These are phyloP conservation scores for Pseudohyphozyma bogoriensis DNA, from an alignment of 768 basidiomycete species.

Conservation along the genomic window DNA sequence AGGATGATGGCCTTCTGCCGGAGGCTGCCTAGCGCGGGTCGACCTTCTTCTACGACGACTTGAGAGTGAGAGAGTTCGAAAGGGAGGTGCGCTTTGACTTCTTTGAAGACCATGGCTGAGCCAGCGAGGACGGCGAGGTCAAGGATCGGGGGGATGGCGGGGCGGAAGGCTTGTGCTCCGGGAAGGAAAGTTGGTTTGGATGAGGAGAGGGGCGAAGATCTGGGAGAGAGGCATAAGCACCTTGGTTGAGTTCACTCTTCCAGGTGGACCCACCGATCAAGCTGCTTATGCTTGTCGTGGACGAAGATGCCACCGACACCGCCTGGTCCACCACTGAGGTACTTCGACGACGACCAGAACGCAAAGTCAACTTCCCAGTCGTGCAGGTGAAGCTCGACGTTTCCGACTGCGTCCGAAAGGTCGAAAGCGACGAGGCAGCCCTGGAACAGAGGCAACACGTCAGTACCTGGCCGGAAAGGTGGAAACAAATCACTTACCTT, in stretches of 20 bases:
- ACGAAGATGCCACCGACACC: conserved; percentile 88
- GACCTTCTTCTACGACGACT: conserved; percentile 44
- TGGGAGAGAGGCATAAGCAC: neutral
- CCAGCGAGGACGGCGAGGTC: conserved; percentile 69
- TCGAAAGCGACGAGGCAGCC: conserved; percentile 94
- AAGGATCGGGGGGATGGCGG: conserved; percentile 84
- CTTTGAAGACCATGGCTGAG: conserved; percentile 66
- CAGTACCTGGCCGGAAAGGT: neutral
- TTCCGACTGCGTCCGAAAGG: conserved; percentile 88
- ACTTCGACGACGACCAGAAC: conserved; percentile 97
- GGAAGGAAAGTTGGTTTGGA: conserved; percentile 65
- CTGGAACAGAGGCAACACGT: conserved; percentile 40
- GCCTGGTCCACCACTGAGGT: conserved; percentile 91
- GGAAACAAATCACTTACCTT: conserved; percentile 47
- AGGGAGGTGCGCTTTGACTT: conserved; percentile 53
- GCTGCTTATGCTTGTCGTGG: too few relatives aligned
- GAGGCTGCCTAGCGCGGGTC: conserved; percentile 48
- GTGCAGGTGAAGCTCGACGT: conserved; percentile 77
- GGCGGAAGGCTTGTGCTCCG: conserved; percentile 90
- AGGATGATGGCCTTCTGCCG: conserved; percentile 44
- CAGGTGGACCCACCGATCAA: conserved; percentile 58
- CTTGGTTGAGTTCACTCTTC: neutral
- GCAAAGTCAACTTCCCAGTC: conserved; percentile 96
- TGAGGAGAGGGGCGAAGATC: conserved; percentile 36
- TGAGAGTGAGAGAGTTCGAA: neutral